Evolutionary conservation across 192 early-diverging fungal genomes (phyloP), one percentile per base, ranked within the genome.

Genomic region (Gryganskiella cystojenkinii): DNA sequence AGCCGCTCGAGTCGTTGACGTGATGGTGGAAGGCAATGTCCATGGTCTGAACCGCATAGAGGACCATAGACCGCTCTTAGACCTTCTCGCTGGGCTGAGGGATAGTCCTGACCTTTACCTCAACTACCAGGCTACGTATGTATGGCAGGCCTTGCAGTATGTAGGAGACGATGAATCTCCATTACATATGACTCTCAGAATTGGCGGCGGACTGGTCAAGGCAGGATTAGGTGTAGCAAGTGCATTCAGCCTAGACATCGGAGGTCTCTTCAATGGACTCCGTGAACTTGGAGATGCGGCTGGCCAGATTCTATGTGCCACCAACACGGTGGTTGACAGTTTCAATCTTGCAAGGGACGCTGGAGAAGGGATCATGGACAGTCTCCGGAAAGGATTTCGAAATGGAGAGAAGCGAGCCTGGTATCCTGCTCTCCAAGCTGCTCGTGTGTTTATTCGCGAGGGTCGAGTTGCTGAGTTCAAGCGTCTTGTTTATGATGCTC

Each of bases 101-200:
- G 52, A 4, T 9, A 54, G 30, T 15, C 19, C 25, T 11, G 51
- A 52, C 17, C 51, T 28, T 19, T 28, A 52, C 51, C 51, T 52
- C 51, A 54, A 54, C 15, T 31, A 31, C 2, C 52, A 54, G 10
- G 52, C 28, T 0, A 31, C 52, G 2, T 54, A 54, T 19, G 52
- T 30, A 13, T 54, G 52, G 52, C 52, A 54, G 28, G 52, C 52
- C n/a, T 30, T 54, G 3, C 52, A 54, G 28, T 54, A 25, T 10
- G 52, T 54, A 2, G 28, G 52, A 2, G 52, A 54, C 27, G 52
- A 31, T 11, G 52, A 54, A 19, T 9, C 52, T 17, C 52, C 52
- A 15, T 14, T 54, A 4, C 52, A 54, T 54, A 30, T 30, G 1
- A 30, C 8, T 15, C 13, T 54, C 5, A 13, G 52, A 2, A 19